phyloP scores from a whole-genome alignment of 176 grass and related monocot genomes.

The Pontederia crassipes region DNA sequence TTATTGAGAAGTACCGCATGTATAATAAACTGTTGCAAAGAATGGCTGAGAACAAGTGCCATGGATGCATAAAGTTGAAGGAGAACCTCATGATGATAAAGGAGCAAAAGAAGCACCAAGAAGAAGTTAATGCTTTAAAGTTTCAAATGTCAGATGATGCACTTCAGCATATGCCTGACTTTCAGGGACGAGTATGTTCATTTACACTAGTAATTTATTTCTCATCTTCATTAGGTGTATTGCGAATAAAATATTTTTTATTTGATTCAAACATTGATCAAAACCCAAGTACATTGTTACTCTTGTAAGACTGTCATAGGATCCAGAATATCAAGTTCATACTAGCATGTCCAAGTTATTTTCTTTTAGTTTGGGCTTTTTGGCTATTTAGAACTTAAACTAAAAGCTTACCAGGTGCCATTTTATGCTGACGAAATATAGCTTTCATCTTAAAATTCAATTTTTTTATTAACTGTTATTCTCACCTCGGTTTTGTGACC shows the following conservation, averaged over 20 bases:
- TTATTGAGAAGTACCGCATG: conserved; percentile 49
- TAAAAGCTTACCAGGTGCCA: no score
- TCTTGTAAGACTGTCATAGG: not conserved
- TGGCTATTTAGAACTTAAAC: no score
- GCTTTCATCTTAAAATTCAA: no score
- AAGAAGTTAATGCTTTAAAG: conserved; percentile 64
- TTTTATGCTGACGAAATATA: no score
- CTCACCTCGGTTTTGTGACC: no score
- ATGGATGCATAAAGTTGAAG: conserved; percentile 94
- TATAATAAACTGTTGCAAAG: conserved; percentile 57
- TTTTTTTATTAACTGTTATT: no score
- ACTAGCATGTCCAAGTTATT: no score
- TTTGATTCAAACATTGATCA: not conserved
- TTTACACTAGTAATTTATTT: not conserved
- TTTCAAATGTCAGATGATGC: conserved; percentile 93
- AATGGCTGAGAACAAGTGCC: conserved; percentile 81
- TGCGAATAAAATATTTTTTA: not conserved
- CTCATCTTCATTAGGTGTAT: not conserved
- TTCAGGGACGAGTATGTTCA: conserved; percentile 89
- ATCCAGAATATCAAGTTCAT: not conserved
- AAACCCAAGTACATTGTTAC: not conserved
- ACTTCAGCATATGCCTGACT: conserved; percentile 96
- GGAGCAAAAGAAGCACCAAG: conserved; percentile 66
- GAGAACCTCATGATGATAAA: conserved; percentile 64
- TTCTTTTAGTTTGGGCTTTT: no score